Conservation (phyloP, 305 asterid species). For the Fraxinus xanthoxyloides region DNA sequence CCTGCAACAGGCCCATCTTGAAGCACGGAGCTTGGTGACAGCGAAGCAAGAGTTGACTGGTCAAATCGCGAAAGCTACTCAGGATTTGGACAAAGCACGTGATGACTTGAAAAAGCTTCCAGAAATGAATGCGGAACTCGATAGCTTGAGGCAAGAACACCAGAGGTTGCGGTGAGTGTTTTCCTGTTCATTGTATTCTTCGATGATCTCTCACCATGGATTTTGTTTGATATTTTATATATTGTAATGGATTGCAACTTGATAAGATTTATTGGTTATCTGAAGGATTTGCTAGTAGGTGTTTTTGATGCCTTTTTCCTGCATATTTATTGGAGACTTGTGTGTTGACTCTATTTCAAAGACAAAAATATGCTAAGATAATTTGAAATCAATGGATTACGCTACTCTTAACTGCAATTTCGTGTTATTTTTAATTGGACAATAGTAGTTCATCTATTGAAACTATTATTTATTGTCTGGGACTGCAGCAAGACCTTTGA, state of each 20-base stretch:
- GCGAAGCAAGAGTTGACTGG: constrained; percentile 52
- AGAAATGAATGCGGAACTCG: constrained; percentile 57
- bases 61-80: constrained; percentile 47
- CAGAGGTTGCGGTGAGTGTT: constrained; percentile 64
- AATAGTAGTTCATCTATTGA: neutral
- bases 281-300: neutral
- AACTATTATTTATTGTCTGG: neutral
- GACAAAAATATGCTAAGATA: neutral
- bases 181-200: constrained; percentile 6
- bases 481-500: constrained; percentile 58
- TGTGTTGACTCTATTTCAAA: neutral
- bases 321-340: neutral
- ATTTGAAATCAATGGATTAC: neutral
- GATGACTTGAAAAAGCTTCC: constrained; percentile 52
- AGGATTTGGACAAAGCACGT: constrained; percentile 51
- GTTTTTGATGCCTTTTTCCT: neutral
- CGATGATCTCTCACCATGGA: constrained; percentile 1
- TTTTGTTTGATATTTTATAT: neutral
- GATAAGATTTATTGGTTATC: neutral
- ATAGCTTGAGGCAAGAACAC: constrained; percentile 58
- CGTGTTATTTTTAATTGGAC: neutral
- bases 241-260: neutral
- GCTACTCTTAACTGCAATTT: neutral
- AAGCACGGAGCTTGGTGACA: constrained; percentile 54
- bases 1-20: constrained; percentile 50